Conservation (phyloP, 2,329 filamentous ascomycete species). For the Aplosporella prunicola region DNA sequence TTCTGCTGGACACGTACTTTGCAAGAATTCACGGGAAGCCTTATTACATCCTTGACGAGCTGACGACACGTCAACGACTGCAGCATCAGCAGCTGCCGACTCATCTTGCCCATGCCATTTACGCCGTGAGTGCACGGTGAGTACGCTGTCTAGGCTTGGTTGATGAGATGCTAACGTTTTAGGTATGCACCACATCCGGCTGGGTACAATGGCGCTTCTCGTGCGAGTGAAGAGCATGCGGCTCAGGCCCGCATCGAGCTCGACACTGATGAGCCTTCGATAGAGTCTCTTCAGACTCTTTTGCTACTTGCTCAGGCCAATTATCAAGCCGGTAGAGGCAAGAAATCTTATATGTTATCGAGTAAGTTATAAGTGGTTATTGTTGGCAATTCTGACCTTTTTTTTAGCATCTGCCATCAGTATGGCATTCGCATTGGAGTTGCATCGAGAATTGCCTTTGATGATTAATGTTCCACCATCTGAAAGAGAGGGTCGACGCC, state of each 20-base stretch:
- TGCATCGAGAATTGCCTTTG: slow-evolving; percentile 65
- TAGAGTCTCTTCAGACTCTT: slow-evolving; percentile 67
- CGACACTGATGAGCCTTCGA: slow-evolving; percentile 70
- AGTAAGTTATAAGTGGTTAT: slow-evolving; percentile 39
- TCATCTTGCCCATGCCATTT: slow-evolving; percentile 44
- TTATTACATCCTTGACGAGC: slow-evolving; percentile 72
- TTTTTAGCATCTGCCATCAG: slow-evolving; percentile 61
- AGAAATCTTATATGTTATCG: slow-evolving; percentile 79
- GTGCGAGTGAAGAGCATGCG: slow-evolving; percentile 64
- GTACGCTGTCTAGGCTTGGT: slow-evolving; percentile 12
- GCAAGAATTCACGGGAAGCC: slow-evolving; percentile 70
- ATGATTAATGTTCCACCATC: slow-evolving; percentile 52
- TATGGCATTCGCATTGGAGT: slow-evolving; percentile 73
- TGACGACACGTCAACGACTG: slow-evolving; percentile 60
- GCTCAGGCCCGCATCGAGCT: slow-evolving; percentile 58
- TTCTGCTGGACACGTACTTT: slow-evolving; percentile 71
- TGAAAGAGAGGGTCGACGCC: slow-evolving; percentile 66
- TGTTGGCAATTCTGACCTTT: slow-evolving; percentile 17
- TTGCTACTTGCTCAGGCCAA: slow-evolving; percentile 67
- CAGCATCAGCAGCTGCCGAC: slow-evolving; percentile 55
- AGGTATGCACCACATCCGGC: slow-evolving; percentile 61
- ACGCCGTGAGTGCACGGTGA: slow-evolving; percentile 38
- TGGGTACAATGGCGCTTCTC: slow-evolving; percentile 57
- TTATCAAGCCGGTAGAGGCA: slow-evolving; percentile 68
- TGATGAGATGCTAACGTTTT: slow-evolving; percentile 10